Percentiles rank a stretch among this genome's conserved stretches.
phyloP scores from a whole-genome alignment of 2,329 filamentous ascomycete genomes.

The Xylariaceae sp. region DNA sequence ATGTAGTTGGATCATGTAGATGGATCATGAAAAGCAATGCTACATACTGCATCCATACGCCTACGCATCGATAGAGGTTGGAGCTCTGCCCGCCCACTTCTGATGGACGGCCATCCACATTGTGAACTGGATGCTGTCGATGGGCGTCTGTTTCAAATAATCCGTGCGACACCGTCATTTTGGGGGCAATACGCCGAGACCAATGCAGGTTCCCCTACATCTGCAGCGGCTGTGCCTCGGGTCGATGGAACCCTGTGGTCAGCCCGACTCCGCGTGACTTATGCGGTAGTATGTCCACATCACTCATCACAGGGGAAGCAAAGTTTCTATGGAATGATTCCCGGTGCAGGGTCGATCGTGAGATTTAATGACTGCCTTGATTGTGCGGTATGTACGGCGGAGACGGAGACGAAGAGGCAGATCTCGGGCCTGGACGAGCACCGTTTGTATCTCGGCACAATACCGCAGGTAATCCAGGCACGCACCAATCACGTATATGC shows the following conservation, averaged over 20 bases:
- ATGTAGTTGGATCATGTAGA: too few relatives aligned
- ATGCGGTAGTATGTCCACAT: neutral
- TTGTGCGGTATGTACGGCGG: neutral
- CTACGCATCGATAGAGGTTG: neutral
- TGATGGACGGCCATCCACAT: conserved; percentile 18
- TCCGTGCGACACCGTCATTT: conserved; percentile 14
- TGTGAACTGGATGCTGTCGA: conserved; percentile 3
- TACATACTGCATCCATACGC: too few relatives aligned
- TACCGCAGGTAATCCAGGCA: conserved; percentile 12
- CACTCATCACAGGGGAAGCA: neutral
- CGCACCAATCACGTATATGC: conserved; percentile 14
- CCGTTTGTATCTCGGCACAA: conserved; percentile 7
- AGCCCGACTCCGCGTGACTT: too few relatives aligned
- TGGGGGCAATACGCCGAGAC: conserved; percentile 18
- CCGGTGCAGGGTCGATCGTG: neutral
- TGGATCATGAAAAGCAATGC: too few relatives aligned
- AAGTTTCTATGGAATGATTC: neutral
- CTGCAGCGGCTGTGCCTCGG: conserved; percentile 11
- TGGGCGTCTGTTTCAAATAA: conserved; percentile 26
- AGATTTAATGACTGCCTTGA: neutral
- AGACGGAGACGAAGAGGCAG: neutral
- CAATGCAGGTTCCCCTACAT: conserved; percentile 11
- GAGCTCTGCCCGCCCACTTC: conserved; percentile 23
- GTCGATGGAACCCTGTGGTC: conserved; percentile 3
- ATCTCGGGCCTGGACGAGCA: neutral